These are phyloP conservation scores for Colletotrichum tropicale DNA, from an alignment of 2,329 filamentous ascomycete genomes.

Conservation along the genomic window DNA sequence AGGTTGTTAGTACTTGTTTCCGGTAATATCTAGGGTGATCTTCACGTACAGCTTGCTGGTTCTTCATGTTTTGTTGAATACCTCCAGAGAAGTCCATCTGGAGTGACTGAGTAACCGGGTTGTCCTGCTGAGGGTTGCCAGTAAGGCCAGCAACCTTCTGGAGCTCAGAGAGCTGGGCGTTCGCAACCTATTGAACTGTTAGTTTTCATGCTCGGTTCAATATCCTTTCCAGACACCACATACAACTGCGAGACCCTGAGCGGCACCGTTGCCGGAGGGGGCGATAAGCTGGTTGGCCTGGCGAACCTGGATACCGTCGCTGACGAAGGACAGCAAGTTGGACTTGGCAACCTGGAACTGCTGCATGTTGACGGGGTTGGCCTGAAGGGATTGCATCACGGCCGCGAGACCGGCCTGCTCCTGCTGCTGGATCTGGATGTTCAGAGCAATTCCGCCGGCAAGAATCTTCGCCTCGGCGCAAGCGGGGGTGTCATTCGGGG, in stretches of 20 bases:
- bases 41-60: constrained; percentile 13
- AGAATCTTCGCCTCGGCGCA: constrained; percentile 21
- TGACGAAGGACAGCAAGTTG: constrained; percentile 18
- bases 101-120: constrained; percentile 5
- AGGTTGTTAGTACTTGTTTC: too few relatives aligned
- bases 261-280: constrained; percentile 5
- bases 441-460: constrained; percentile 13
- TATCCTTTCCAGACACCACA: accelerated
- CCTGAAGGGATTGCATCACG: constrained; percentile 9
- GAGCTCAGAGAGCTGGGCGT: constrained; percentile 13
- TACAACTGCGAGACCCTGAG: constrained; percentile 14
- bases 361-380: constrained; percentile 12
- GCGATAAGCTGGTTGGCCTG: constrained; percentile 19
- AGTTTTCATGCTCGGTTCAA: accelerated
- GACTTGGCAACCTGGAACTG: constrained; percentile 21
- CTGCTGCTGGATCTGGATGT: constrained; percentile 18
- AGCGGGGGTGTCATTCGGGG: constrained; percentile 3
- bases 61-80: constrained; percentile 21
- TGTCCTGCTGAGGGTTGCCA: constrained; percentile 12
- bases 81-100: constrained; percentile 17
- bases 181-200: background rate
- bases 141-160: constrained; percentile 14
- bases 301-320: constrained; percentile 16
- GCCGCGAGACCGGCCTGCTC: constrained; percentile 6
- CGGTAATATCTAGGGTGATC: too few relatives aligned